These are phyloP conservation scores for Backusella psychrophila DNA, from an alignment of 192 early-diverging fungal species.

Conservation along the genomic window DNA sequence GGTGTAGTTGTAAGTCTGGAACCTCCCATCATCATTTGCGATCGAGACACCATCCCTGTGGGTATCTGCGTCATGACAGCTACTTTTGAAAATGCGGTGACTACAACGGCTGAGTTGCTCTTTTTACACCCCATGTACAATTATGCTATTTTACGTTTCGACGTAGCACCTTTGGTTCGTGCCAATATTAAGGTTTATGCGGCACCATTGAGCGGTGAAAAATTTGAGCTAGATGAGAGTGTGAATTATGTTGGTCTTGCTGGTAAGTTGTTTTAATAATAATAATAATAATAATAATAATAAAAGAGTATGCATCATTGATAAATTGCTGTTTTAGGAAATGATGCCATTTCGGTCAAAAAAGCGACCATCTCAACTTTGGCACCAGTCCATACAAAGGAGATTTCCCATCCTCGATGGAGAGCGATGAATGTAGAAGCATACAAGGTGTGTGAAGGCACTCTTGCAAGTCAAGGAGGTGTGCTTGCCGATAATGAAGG, in stretches of 20 bases:
- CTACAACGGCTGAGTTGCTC: constrained; percentile 74
- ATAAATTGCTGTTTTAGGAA: constrained; percentile 1
- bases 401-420: constrained; percentile 61
- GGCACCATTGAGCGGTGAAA: constrained; percentile 50
- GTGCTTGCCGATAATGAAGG: constrained; percentile 60
- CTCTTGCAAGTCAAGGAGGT: constrained; percentile 64
- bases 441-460: constrained; percentile 62
- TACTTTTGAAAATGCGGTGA: constrained; percentile 78
- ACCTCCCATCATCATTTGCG: constrained; percentile 76
- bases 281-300: background rate
- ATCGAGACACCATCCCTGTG: constrained; percentile 76
- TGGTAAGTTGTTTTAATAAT: constrained; percentile 26
- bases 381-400: constrained; percentile 57
- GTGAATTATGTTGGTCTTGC: constrained; percentile 56
- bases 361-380: constrained; percentile 55
- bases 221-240: constrained; percentile 58
- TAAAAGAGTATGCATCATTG: too few species aligned
- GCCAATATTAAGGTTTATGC: constrained; percentile 60
- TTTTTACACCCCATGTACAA: constrained; percentile 89
- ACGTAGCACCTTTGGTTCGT: constrained; percentile 60
- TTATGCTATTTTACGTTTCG: constrained; percentile 80
- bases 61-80: constrained; percentile 72
- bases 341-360: constrained; percentile 52
- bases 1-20: constrained; percentile 77
- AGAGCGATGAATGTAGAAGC: constrained; percentile 50